These are phyloP conservation scores for Metroxylon sagu DNA, from an alignment of 176 grass and related monocot genomes.

Conservation along the genomic window DNA sequence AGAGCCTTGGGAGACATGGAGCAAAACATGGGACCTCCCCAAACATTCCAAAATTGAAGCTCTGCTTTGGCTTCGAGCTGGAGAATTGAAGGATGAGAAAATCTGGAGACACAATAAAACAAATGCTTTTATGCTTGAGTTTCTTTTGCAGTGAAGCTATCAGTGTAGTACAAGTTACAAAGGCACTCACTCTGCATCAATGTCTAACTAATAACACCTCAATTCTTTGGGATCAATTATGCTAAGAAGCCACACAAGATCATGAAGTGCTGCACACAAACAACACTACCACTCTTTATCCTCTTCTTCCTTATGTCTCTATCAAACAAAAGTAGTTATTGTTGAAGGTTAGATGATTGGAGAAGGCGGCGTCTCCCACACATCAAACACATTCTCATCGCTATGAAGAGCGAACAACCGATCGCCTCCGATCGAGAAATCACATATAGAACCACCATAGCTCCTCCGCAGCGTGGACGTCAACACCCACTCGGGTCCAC, in stretches of 20 bases:
- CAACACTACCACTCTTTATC: no score
- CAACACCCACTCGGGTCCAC: slow-evolving; percentile 69
- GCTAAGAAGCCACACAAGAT: background rate
- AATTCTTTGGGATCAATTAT: background rate
- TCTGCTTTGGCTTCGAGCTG: background rate
- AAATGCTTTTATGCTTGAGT: no score
- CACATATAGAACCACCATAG: slow-evolving; percentile 77
- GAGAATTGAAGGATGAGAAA: background rate
- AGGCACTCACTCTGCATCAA: no score
- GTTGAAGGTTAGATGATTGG: slow-evolving; percentile 39
- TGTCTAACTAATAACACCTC: background rate
- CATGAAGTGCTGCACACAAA: background rate
- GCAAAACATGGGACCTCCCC: no score
- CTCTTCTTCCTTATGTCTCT: no score
- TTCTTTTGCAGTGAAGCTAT: background rate
- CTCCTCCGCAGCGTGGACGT: slow-evolving; percentile 74
- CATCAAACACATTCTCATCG: slow-evolving; percentile 97
- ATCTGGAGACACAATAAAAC: background rate
- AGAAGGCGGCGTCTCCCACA: slow-evolving; percentile 84
- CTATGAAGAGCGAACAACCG: slow-evolving; percentile 81
- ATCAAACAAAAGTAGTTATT: background rate
- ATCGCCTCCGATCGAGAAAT: slow-evolving; percentile 91
- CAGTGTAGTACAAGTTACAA: background rate
- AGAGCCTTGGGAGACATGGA: no score
- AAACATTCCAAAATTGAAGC: background rate